phyloP scores from a whole-genome alignment of 179 eudicot genomes.

The Spergularia azorica region DNA sequence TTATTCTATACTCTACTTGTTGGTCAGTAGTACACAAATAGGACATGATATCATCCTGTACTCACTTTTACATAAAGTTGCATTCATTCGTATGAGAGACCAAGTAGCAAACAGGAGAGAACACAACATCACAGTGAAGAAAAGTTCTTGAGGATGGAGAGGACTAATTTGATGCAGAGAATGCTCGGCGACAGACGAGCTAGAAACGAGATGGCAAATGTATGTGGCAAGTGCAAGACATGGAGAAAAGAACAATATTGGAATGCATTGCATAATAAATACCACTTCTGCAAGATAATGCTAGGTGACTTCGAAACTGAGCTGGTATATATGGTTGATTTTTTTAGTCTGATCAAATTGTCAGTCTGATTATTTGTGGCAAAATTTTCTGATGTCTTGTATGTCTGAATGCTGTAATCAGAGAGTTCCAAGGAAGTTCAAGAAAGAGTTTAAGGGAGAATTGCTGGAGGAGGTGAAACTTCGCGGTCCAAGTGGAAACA shows the following conservation, averaged over 20 bases:
- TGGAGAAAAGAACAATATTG: slow-evolving; percentile 17
- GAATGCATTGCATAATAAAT: slow-evolving; percentile 9
- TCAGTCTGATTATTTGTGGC: neutral
- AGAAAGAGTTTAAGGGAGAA: neutral
- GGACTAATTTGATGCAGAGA: too few relatives aligned
- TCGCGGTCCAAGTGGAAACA: slow-evolving; percentile 25
- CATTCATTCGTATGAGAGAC: neutral
- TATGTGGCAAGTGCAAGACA: slow-evolving; percentile 5
- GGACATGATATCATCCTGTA: too few relatives aligned
- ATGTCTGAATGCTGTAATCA: slow-evolving; percentile 6
- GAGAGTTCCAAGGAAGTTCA: slow-evolving; percentile 22
- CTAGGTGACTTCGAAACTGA: slow-evolving; percentile 3
- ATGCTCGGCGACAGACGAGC: too few relatives aligned
- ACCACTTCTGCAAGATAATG: slow-evolving; percentile 26
- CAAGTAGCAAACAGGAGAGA: too few relatives aligned
- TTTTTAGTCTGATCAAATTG: neutral
- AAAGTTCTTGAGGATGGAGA: too few relatives aligned
- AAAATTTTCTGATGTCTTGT: neutral
- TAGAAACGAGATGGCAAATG: neutral
- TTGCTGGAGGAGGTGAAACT: slow-evolving; percentile 2
- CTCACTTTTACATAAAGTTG: too few relatives aligned
- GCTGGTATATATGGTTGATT: slow-evolving; percentile 12
- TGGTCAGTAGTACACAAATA: too few relatives aligned
- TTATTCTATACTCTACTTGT: too few relatives aligned
- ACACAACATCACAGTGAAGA: too few relatives aligned